phyloP scores from a whole-genome alignment of 2,329 filamentous ascomycete species.

The Hypomyces perniciosus region DNA sequence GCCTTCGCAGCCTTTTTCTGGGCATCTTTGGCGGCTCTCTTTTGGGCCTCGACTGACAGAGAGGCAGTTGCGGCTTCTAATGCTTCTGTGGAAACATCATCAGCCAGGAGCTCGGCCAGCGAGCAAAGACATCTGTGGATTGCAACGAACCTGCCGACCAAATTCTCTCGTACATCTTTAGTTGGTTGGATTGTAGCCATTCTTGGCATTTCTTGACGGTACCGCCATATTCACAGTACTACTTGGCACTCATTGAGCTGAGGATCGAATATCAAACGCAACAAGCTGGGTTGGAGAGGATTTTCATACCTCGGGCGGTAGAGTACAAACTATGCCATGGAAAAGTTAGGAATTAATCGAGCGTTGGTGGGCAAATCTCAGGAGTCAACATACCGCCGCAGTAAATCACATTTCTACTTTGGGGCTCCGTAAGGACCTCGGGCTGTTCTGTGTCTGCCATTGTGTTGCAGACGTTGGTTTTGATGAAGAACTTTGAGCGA shows the following conservation, averaged over 20 bases:
- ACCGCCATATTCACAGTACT: conserved; percentile 99
- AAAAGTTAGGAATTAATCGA: background rate
- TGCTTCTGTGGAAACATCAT: conserved; percentile 50
- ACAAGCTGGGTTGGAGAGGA: background rate
- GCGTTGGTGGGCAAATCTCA: background rate
- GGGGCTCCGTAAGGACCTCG: conserved; percentile 40
- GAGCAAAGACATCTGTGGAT: background rate
- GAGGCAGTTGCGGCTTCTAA: conserved; percentile 78
- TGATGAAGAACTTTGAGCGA: conserved; percentile 19
- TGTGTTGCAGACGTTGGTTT: conserved; percentile 20
- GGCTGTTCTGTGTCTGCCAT: conserved; percentile 51
- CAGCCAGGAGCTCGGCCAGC: background rate
- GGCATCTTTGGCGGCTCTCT: conserved; percentile 91
- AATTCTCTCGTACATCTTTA: conserved; percentile 67
- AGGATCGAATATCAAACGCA: background rate
- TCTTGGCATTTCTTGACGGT: conserved; percentile 96
- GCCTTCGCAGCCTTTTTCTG: conserved; percentile 96
- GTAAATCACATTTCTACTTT: conserved; percentile 48
- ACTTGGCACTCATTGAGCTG: conserved; percentile 26
- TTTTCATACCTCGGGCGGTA: conserved; percentile 56
- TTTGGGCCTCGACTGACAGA: conserved; percentile 84
- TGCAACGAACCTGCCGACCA: conserved; percentile 71
- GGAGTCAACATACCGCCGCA: conserved; percentile 47
- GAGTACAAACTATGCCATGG: conserved; percentile 49
- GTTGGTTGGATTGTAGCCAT: conserved; percentile 76